Conservation (phyloP, 2,329 filamentous ascomycete genomes). For the Bipolaris bicolor region DNA sequence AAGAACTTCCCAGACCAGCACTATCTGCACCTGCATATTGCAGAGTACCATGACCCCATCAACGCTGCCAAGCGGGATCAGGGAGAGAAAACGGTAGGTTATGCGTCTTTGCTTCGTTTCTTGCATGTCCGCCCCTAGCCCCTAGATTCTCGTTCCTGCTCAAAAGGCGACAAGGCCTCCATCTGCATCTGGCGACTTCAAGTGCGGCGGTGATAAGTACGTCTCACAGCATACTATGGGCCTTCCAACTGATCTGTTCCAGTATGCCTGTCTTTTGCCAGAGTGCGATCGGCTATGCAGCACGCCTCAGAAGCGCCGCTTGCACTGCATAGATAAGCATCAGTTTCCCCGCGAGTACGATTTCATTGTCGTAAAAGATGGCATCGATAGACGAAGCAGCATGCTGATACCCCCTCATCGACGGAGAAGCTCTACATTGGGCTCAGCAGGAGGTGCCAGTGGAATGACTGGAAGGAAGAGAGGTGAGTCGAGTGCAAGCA, state of each 20-base stretch:
- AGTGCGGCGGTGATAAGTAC: constrained; percentile 8
- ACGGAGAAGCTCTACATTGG: constrained; percentile 39
- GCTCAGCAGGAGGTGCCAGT: constrained; percentile 15
- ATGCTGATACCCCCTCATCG: constrained; percentile 64
- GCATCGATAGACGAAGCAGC: constrained; percentile 84
- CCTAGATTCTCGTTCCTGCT: background rate
- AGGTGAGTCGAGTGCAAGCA: constrained; percentile 29
- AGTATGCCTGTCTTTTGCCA: constrained; percentile 91
- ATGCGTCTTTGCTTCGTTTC: constrained; percentile 7
- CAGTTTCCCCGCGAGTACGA: constrained; percentile 71
- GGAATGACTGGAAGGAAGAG: constrained; percentile 16
- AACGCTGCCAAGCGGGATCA: constrained; percentile 72
- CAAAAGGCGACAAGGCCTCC: background rate
- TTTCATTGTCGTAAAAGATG: constrained; percentile 75
- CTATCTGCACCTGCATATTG: constrained; percentile 81
- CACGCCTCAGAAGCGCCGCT: constrained; percentile 80
- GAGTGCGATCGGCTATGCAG: constrained; percentile 84
- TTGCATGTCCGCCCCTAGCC: constrained; percentile 1
- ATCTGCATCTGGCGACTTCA: background rate
- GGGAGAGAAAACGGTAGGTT: constrained; percentile 84
- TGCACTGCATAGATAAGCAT: constrained; percentile 94
- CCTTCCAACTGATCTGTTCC: constrained; percentile 14
- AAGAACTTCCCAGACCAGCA: constrained; percentile 88
- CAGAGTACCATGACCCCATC: constrained; percentile 89
- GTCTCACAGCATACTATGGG: constrained; percentile 5